Evolutionary conservation across 257 asterid species (phyloP).

Genomic region (Nyctanthes arbortristis): DNA sequence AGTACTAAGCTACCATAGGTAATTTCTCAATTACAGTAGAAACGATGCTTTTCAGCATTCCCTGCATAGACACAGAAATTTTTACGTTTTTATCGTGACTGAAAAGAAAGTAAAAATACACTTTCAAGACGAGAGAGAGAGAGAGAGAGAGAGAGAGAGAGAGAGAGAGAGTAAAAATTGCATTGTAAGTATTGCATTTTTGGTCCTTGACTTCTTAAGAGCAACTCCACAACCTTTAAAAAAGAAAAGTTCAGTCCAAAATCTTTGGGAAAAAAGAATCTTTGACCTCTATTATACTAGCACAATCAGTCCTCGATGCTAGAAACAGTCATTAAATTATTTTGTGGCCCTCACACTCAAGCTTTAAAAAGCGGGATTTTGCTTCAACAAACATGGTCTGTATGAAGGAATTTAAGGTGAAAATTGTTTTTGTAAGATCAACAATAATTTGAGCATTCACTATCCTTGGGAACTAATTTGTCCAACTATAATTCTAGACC

Average conservation of each 20-base stretch:
- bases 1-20: constrained; percentile 24
- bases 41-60: constrained; percentile 59
- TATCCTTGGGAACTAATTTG: neutral
- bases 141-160: too few species aligned
- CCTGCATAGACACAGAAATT: constrained; percentile 36
- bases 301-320: neutral
- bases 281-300: neutral
- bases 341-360: neutral
- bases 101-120: neutral
- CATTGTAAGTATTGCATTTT: too few species aligned
- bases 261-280: too few species aligned
- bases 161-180: neutral
- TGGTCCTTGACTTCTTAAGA: neutral
- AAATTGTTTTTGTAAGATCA: neutral
- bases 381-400: neutral
- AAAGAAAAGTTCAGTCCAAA: neutral
- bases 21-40: constrained; percentile 58
- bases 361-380: neutral
- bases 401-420: neutral
- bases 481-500: neutral
- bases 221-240: neutral
- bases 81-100: neutral
- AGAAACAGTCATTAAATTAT: neutral
- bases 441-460: neutral
- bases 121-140: too few species aligned